Percentiles rank a stretch among this genome's conserved stretches.
phyloP scores from a whole-genome alignment of 306 rosid species.

The Purshia tridentata region DNA sequence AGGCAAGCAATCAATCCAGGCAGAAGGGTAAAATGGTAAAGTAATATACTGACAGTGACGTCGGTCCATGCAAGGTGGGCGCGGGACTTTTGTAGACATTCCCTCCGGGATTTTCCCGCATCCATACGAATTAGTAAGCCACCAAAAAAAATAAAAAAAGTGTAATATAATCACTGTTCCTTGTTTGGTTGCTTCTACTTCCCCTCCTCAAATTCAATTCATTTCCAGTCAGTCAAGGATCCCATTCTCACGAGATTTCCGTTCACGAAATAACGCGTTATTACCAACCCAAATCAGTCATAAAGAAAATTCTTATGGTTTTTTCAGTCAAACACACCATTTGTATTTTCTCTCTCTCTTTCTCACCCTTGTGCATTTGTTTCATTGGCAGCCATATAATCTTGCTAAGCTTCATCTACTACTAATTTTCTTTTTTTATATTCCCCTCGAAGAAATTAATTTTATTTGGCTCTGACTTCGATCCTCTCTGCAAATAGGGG shows the following conservation, averaged over 20 bases:
- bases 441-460: not conserved
- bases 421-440: not conserved
- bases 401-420: not conserved
- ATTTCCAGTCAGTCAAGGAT: constrained; percentile 7
- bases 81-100: constrained; percentile 28
- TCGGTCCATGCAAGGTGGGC: constrained; percentile 14
- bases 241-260: constrained; percentile 28
- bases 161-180: not conserved
- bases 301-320: constrained; percentile 23
- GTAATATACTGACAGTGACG: constrained; percentile 2
- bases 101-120: constrained; percentile 5
- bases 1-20: no score
- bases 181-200: not conserved
- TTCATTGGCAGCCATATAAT: not conserved
- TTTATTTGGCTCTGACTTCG: not conserved
- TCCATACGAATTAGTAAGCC: constrained; percentile 5
- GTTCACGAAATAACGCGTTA: constrained; percentile 29
- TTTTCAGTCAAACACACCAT: constrained; percentile 10
- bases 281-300: constrained; percentile 17
- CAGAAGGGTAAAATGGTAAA: no score
- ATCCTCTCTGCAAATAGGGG: not conserved
- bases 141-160: no score
- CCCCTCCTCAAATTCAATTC: constrained; percentile 9
- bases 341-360: not conserved
- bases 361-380: not conserved